Evolutionary conservation across 129 eudicot species (phyloP).

Genomic region (Logfia minima): DNA sequence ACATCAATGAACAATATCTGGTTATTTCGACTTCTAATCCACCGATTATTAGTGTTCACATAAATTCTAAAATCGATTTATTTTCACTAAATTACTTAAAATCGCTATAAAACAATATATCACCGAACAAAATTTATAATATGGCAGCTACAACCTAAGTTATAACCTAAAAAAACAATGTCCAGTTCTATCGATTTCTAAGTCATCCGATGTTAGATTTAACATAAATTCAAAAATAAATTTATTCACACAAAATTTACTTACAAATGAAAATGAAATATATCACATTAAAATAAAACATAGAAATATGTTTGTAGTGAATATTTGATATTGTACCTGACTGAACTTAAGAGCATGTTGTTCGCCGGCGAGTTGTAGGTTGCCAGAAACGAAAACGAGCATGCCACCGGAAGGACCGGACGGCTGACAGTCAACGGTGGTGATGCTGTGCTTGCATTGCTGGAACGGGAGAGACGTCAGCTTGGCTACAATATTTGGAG

Average conservation of each 20-base stretch:
- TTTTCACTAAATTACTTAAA: neutral
- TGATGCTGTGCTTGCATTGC: slow-evolving; percentile 64
- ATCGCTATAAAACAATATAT: neutral
- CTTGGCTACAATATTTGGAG: slow-evolving; percentile 49
- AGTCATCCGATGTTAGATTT: neutral
- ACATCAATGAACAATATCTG: neutral
- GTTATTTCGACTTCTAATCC: neutral
- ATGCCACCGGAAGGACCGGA: slow-evolving; percentile 62
- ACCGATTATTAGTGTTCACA: neutral
- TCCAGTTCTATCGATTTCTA: too few relatives aligned
- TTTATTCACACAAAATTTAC: neutral
- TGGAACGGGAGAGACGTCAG: slow-evolving; percentile 58
- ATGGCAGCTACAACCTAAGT: neutral
- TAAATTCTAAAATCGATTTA: neutral
- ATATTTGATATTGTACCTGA: slow-evolving; percentile 33
- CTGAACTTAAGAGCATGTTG: slow-evolving; percentile 69
- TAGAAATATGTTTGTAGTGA: neutral
- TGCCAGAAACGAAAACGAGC: slow-evolving; percentile 60
- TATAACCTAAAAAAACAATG: neutral
- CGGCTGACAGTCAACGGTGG: slow-evolving; percentile 66
- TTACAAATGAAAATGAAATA: too few relatives aligned
- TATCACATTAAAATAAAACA: neutral
- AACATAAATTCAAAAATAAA: neutral
- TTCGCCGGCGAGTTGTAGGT: slow-evolving; percentile 65
- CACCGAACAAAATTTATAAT: neutral